Percentiles rank a stretch among this genome's conserved stretches.
Evolutionary conservation across 2,329 filamentous ascomycete species (phyloP).

Genomic region (Xylariales sp.): DNA sequence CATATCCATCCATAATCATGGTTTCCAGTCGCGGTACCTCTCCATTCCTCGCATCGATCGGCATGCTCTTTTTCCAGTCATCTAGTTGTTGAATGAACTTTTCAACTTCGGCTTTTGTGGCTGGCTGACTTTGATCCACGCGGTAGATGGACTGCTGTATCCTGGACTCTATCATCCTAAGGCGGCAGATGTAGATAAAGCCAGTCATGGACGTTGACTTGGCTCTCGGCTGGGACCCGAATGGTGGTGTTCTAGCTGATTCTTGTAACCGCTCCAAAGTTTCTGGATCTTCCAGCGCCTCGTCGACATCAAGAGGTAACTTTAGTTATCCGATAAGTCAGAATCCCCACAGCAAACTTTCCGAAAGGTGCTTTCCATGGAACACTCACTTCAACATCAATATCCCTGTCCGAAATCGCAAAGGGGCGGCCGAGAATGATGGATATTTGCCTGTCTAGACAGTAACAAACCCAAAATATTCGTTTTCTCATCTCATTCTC

Average conservation of each 20-base stretch:
- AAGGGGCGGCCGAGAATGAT: constrained; percentile 25
- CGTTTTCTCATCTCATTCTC: constrained; percentile 20
- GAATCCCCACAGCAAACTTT: too few relatives aligned
- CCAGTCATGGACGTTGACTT: constrained; percentile 19
- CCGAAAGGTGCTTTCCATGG: too few relatives aligned
- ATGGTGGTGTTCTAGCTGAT: too few relatives aligned
- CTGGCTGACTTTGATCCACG: constrained; percentile 9
- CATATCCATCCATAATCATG: constrained; percentile 14
- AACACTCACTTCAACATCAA: constrained; percentile 19
- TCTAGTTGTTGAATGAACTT: constrained; percentile 12
- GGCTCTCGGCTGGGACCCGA: constrained; percentile 8
- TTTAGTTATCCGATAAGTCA: too few relatives aligned
- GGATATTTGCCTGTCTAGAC: constrained; percentile 24
- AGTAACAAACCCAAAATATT: constrained; percentile 26
- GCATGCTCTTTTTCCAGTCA: constrained; percentile 14
- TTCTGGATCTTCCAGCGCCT: constrained; percentile 13
- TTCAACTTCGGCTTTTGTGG: constrained; percentile 10
- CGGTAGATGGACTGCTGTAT: constrained; percentile 17
- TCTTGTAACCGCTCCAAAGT: constrained; percentile 6
- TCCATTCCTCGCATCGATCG: constrained; percentile 9
- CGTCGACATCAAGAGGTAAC: constrained; percentile 23
- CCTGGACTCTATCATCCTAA: constrained; percentile 14
- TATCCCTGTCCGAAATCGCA: constrained; percentile 23
- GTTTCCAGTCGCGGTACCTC: constrained; percentile 2
- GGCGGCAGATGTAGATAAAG: constrained; percentile 17